A percentile compares a stretch with the other conserved stretches of the same genome.
phyloP scores from a whole-genome alignment of 2,329 filamentous ascomycete species.

The Stenocarpella maydis region DNA sequence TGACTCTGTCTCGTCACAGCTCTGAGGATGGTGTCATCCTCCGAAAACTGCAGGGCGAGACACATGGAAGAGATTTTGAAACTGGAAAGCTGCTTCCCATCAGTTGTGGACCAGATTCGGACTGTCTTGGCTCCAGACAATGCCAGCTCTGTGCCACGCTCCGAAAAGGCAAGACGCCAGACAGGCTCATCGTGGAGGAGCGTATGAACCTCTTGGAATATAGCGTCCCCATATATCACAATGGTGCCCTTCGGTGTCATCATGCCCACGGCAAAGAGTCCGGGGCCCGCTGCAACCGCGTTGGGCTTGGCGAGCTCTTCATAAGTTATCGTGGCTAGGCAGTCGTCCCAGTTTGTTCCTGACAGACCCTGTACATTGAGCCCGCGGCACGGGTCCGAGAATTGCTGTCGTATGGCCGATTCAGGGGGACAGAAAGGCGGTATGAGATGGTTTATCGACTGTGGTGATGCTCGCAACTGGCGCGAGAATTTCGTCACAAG shows the following conservation, averaged over 20 bases:
- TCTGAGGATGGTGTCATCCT: slow-evolving; percentile 23
- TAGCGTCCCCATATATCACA: slow-evolving; percentile 9
- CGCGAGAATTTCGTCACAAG: slow-evolving; percentile 39
- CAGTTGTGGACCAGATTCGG: slow-evolving; percentile 34
- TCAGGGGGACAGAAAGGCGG: slow-evolving; percentile 40
- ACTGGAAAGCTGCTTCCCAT: slow-evolving; percentile 22
- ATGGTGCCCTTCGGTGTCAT: not conserved
- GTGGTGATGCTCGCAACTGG: slow-evolving; percentile 30
- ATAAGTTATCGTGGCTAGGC: slow-evolving; percentile 38
- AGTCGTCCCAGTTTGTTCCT: slow-evolving; percentile 38
- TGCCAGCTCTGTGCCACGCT: slow-evolving; percentile 33
- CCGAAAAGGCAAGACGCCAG: slow-evolving; percentile 37
- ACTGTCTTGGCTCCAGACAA: slow-evolving; percentile 34
- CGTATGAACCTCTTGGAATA: not conserved
- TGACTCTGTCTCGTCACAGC: slow-evolving; percentile 10
- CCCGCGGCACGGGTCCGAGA: slow-evolving; percentile 34
- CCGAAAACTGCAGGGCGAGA: slow-evolving; percentile 21
- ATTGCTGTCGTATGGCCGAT: slow-evolving; percentile 39
- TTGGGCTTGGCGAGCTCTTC: slow-evolving; percentile 27
- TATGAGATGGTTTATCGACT: slow-evolving; percentile 40
- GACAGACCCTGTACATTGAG: slow-evolving; percentile 36
- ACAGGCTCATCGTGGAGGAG: slow-evolving; percentile 34
- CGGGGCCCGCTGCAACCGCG: slow-evolving; percentile 15
- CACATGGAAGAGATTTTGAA: slow-evolving; percentile 33
- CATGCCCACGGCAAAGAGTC: slow-evolving; percentile 37